Percentiles rank a stretch among this genome's conserved stretches.
Evolutionary conservation across 306 rosid species (phyloP).

Genomic region (Erythrophleum fordii): DNA sequence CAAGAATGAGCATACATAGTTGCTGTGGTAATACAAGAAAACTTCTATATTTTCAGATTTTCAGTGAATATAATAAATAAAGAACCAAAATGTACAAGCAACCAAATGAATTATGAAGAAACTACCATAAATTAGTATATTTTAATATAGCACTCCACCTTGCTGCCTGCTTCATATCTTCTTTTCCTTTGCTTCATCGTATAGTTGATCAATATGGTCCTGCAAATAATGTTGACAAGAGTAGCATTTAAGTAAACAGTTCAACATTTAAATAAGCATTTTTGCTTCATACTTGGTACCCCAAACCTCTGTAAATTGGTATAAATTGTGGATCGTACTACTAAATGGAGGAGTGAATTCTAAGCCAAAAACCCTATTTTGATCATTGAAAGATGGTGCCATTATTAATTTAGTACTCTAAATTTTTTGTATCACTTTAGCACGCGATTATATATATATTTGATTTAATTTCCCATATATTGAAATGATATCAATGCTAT

Average conservation of each 20-base stretch:
- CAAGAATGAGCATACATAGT: conserved; percentile 19
- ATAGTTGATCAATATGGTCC: conserved; percentile 67
- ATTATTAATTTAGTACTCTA: too few relatives aligned
- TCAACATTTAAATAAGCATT: neutral
- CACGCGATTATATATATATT: too few relatives aligned
- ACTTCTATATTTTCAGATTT: conserved; percentile 16
- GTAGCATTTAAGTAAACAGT: conserved; percentile 1
- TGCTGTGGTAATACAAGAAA: conserved; percentile 8
- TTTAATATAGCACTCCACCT: neutral
- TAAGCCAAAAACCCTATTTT: neutral
- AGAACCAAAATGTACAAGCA: conserved; percentile 36
- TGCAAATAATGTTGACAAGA: conserved; percentile 40
- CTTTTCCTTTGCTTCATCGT: conserved; percentile 69
- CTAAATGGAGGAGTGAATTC: neutral
- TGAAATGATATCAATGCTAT: too few relatives aligned
- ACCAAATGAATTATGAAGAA: conserved; percentile 30
- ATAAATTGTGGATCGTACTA: conserved; percentile 11
- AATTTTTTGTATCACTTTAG: too few relatives aligned
- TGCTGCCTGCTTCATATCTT: conserved; percentile 41
- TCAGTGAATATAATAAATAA: conserved; percentile 15
- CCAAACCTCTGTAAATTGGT: conserved; percentile 9
- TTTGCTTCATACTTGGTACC: neutral
- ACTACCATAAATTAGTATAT: conserved; percentile 23
- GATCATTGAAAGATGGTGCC: too few relatives aligned
- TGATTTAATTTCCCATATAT: too few relatives aligned